Conservation (phyloP, 305 asterid genomes). For the Fraxinus sp. region DNA sequence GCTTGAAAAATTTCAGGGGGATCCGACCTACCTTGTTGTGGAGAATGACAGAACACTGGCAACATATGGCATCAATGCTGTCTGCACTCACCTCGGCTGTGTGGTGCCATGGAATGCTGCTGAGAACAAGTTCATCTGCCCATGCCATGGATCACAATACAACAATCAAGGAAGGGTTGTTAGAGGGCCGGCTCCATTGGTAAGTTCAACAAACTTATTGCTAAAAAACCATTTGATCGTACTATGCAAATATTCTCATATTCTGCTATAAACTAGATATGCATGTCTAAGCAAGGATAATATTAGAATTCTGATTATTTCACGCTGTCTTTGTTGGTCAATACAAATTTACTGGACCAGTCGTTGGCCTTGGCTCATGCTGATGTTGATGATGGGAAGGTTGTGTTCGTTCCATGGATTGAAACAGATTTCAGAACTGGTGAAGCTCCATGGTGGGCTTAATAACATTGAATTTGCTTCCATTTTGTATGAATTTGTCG, state of each 20-base stretch:
- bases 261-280: neutral
- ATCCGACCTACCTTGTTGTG: constrained; percentile 90
- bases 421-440: constrained; percentile 98
- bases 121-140: constrained; percentile 93
- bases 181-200: constrained; percentile 98
- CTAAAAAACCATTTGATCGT: too few relatives aligned
- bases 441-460: constrained; percentile 91
- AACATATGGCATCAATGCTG: constrained; percentile 86
- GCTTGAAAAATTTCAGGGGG: constrained; percentile 48
- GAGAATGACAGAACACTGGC: constrained; percentile 83
- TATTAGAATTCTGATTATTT: neutral
- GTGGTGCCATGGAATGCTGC: constrained; percentile 87
- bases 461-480: neutral
- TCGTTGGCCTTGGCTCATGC: constrained; percentile 93
- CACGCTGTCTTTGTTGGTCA: neutral
- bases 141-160: constrained; percentile 96
- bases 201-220: constrained; percentile 22
- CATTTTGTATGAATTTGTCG: constrained; percentile 3
- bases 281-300: too few relatives aligned
- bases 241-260: neutral
- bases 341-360: constrained; percentile 31
- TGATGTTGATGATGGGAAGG: constrained; percentile 76
- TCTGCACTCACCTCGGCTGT: constrained; percentile 94
- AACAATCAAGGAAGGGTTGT: constrained; percentile 88
- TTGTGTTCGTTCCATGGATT: constrained; percentile 81